Conservation (phyloP, 1,284 basidiomycete species). For the Ustilago sp. region DNA sequence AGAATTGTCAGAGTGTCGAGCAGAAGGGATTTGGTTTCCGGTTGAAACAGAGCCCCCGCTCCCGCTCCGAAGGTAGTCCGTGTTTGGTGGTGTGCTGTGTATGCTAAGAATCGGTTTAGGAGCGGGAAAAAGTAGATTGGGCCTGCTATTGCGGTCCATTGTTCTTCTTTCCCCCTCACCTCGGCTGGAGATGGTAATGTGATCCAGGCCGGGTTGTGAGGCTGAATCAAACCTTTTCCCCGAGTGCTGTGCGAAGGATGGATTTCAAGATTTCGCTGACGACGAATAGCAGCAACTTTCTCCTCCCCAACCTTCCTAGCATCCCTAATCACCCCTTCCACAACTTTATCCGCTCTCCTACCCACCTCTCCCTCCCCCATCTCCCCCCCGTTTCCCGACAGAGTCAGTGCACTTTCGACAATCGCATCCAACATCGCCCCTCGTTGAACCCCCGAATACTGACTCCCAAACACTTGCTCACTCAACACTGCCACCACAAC, state of each 20-base stretch:
- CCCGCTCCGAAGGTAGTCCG: conserved; percentile 70
- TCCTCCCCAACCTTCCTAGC: conserved; percentile 37
- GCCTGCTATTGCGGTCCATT: conserved; percentile 45
- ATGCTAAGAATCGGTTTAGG: conserved; percentile 84
- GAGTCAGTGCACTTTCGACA: conserved; percentile 84
- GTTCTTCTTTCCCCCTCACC: background rate
- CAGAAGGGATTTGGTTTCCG: conserved; percentile 80
- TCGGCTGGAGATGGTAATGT: background rate
- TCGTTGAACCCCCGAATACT: conserved; percentile 87
- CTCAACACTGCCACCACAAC: conserved; percentile 78
- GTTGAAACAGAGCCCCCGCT: conserved; percentile 79
- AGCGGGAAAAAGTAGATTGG: conserved; percentile 78
- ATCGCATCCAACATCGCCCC: conserved; percentile 86
- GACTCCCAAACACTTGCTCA: conserved; percentile 91
- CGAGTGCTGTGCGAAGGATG: background rate
- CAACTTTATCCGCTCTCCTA: conserved; percentile 17
- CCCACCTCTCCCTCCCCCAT: conserved; percentile 1
- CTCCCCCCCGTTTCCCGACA: conserved; percentile 72
- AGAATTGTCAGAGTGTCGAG: conserved; percentile 79
- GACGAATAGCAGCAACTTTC: conserved; percentile 32
- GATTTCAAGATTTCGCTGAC: conserved; percentile 11
- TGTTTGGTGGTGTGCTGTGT: conserved; percentile 6
- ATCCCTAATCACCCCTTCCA: conserved; percentile 4
- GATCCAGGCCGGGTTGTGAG: background rate
- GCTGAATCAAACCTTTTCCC: background rate